Evolutionary conservation across 106 monocot species (phyloP), one percentile per base, ranked within the genome.

Genomic region (Dioscorea alata): DNA sequence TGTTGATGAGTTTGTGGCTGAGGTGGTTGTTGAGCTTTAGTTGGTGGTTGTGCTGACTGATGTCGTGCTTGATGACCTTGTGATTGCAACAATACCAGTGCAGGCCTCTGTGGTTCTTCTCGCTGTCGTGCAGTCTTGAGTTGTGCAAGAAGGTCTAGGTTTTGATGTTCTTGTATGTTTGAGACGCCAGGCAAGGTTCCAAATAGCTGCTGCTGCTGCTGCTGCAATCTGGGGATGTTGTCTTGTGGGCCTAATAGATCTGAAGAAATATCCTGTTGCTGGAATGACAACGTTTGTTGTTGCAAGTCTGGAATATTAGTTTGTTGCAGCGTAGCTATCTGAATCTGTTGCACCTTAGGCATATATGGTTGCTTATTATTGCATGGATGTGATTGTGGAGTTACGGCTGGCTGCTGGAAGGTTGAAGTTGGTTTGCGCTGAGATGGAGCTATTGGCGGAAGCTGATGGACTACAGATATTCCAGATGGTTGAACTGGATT

Each of bases 1-100:
- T 84, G 85, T 35, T 87, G 91, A 60, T 84, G 32, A 19, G 82
- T 82, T 48, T 65, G 57, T 73, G 88, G 33, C 69, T 89, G 89
- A 54, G 74, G 62, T 35, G 88, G 88, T 24, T 81, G 60, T 54
- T 79, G 84, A 49, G 91, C 61, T 73, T 86, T 88, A 16, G 79
- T 70, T 65, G 84, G 86, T 59, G 83, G 85, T 35, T 85, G 87
- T 56, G 78, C 35, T 52, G 84, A 68, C 48, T 82, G 84, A 73
- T 79, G 57, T 72, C 80, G 91, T 31, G 76, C 25, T 23, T 77
- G 86, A 48, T 81, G 89, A 52, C 74, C 72, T 62, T 86, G 92
- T 72, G 77, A 48, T 65, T 82, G 92, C 78, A 86, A 25, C 65
- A 85, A 69, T 28, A 69, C 20, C 49, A 78, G 16, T 53, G 82